A percentile compares a stretch with the other conserved stretches of the same genome.
Conservation (phyloP, 257 asterid species). For the Capsicum pubescens region DNA sequence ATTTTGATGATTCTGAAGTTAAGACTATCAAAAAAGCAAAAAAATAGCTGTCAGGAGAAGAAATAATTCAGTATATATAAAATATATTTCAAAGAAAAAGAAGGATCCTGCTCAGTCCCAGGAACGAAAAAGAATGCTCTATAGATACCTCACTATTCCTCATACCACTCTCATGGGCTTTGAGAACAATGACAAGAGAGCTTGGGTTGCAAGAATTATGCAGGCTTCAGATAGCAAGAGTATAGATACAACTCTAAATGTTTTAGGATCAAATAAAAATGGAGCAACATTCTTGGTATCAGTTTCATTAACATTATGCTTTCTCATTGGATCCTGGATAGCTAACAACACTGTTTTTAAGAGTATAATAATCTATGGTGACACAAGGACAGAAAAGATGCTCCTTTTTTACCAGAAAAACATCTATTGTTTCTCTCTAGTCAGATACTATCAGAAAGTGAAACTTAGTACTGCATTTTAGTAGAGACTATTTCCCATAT, state of each 20-base stretch:
- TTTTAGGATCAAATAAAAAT: conserved; percentile 24
- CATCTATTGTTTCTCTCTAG: too few relatives aligned
- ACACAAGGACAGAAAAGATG: conserved; percentile 37
- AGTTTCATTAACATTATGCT: conserved; percentile 51
- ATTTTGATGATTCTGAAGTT: too few relatives aligned
- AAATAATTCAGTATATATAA: too few relatives aligned
- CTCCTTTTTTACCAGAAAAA: too few relatives aligned
- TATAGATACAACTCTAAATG: conserved; percentile 31
- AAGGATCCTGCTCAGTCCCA: too few relatives aligned
- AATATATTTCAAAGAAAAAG: too few relatives aligned
- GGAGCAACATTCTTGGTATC: conserved; percentile 56
- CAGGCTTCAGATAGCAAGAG: background rate
- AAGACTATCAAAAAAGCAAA: too few relatives aligned
- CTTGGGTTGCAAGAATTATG: conserved; percentile 34
- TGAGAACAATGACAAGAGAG: conserved; percentile 26
- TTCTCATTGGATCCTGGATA: conserved; percentile 60
- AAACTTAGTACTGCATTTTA: background rate
- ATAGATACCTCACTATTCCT: conserved; percentile 22
- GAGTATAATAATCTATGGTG: conserved; percentile 48
- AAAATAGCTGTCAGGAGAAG: too few relatives aligned
- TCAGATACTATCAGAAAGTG: background rate
- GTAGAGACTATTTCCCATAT: background rate
- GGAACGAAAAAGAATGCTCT: background rate
- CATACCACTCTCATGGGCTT: conserved; percentile 28
- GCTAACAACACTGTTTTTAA: conserved; percentile 41